Base-by-base conservation (phyloP, 257 asterid genomes). In the Vinca minor region DNA sequence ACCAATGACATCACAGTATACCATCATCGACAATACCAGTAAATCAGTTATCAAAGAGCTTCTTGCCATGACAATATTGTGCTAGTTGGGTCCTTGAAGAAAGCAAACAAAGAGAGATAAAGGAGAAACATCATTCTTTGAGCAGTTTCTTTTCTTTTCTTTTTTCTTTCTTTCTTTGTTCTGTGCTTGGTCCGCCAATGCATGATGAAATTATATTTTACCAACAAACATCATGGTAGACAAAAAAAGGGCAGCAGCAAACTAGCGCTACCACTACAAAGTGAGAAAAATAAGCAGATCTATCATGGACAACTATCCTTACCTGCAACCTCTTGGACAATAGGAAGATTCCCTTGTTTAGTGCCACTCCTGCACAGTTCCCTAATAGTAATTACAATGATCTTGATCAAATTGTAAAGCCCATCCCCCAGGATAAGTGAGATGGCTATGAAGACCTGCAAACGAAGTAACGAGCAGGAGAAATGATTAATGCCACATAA, bases 351-450 rank as follows among this genome's bases (percentile, higher is more conserved):
- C 66, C 76, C 71, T 31, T 71, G 81, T 12, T 63, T 75, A 82
- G 64, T 68, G 81, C 75, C 68, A 32, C 20, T 65, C 31, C 49
- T 75, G 56, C 82, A 76, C 63, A 86, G 77, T 78, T 84, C 95
- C 76, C 65, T 81, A 32, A 83, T 14, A 35, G 98, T 82, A 56
- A 87, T 84, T 58, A 77, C 57, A 62, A 92, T 76, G 63, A 88
- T 89, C 84, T 92, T 92, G 48, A 86, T 60, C 86, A 92, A 78
- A 80, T 92, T 92, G 82, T 92, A 92, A 74, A 92, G 79, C 50
- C 98, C 96, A 77, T 92, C 98, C 17, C 98, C 98, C 53, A 92
- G 85, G 64, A 91, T 88, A 42, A 91, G 87, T 50, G 95, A 73
- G 76, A 85, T 88, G 57, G 96, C 95, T 63, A 92, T 81, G 78